Evolutionary conservation across 2,329 filamentous ascomycete species (phyloP), one percentile per base, ranked within the genome.

Genomic region (Knufia petricola): DNA sequence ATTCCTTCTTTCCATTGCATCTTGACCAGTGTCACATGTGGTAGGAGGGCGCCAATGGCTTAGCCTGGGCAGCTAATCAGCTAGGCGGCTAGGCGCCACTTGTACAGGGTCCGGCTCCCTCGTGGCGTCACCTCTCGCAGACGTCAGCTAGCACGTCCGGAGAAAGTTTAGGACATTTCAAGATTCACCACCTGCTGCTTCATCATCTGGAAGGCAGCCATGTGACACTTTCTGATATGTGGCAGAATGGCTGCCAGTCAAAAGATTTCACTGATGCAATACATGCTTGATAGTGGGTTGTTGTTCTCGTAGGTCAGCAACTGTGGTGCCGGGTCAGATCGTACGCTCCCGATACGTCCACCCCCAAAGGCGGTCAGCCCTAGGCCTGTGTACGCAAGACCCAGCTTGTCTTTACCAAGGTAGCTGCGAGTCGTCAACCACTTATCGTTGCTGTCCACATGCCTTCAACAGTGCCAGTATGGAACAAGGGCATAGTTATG

Each of bases 401-500:
- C n/a, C n/a, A n/a, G n/a, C n/a, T n/a, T n/a, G n/a, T n/a, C n/a
- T n/a, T n/a, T n/a, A n/a, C n/a, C n/a, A n/a, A n/a, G n/a, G n/a
- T n/a, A n/a, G n/a, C n/a, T n/a, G n/a, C n/a, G n/a, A 26, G 6
- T 42, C 21, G 21, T 28, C 23, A 9, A 7, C 21, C 26, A 20
- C 42, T 34, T 50, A 46, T 46, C 52, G 42, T 26, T 20, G 3
- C 26, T 31, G 37, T 10, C 46, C 46, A 28, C 19, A 48, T 41
- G 53, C 52, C 32, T 47, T n/a, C 10, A 10, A 39, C 32, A 28
- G 15, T 15, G 34, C 71, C 67, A 59, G 70, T 68, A 59, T 67
- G 44, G 64, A 63, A 52, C 60, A 64, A 54, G 59, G 68, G 41
- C 82, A 85, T 63, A 82, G 77, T 10, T 78, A 77, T 56, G 77